phyloP scores from a whole-genome alignment of 75 land plant genomes.

The Pinus albicaulis region DNA sequence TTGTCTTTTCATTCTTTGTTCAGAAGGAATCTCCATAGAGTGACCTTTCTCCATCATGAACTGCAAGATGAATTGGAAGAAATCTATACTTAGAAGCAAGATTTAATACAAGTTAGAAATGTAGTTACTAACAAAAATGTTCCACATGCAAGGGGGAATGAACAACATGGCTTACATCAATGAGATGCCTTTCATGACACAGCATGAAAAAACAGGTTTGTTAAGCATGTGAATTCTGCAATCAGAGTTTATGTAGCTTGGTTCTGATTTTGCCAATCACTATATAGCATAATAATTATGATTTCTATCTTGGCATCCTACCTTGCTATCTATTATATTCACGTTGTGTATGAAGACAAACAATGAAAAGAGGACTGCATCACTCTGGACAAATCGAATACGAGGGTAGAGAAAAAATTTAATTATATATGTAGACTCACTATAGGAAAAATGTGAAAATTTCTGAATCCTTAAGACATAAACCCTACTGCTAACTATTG shows the following conservation, averaged over 20 bases:
- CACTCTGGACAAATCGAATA: no score
- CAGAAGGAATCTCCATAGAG: slow-evolving; percentile 13
- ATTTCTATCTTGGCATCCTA: no score
- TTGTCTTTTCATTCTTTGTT: slow-evolving; percentile 29
- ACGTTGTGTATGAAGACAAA: no score
- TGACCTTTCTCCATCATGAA: slow-evolving; percentile 20
- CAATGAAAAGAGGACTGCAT: no score
- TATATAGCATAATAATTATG: no score
- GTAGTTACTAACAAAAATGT: background rate
- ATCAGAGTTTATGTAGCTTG: background rate
- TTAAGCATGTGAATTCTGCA: background rate
- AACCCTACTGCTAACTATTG: no score
- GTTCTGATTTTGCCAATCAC: no score
- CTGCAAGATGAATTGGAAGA: slow-evolving; percentile 13
- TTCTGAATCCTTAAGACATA: no score
- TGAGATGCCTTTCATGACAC: background rate
- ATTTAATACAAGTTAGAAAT: background rate
- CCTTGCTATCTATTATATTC: no score
- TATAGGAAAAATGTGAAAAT: no score
- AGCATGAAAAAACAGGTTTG: background rate
- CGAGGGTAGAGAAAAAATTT: no score
- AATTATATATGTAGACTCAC: no score
- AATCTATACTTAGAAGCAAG: background rate
- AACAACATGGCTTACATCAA: background rate
- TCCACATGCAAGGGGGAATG: background rate